A percentile compares a stretch with the other conserved stretches of the same genome.
Conservation (phyloP, 2,329 filamentous ascomycete species). For the Waltergamsia citrina region DNA sequence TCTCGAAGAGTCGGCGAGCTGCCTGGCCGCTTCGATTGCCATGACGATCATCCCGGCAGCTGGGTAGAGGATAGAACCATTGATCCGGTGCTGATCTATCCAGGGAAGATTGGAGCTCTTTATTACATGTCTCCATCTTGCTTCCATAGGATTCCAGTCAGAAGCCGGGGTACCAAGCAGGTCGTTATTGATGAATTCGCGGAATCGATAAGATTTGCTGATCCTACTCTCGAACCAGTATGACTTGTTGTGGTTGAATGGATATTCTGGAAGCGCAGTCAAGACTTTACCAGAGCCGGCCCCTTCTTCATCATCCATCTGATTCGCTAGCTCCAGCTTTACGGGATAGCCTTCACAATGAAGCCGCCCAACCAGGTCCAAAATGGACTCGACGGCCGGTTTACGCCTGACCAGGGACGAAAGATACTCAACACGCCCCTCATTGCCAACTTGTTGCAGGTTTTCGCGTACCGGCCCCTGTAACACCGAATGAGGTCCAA, state of each 20-base stretch:
- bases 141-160: slow-evolving; percentile 2
- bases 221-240: slow-evolving; percentile 11
- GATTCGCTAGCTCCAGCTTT: no score
- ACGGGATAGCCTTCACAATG: no score
- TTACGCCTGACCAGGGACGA: no score
- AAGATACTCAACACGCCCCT: no score
- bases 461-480: slow-evolving; percentile 1
- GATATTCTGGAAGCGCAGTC: slow-evolving; percentile 14
- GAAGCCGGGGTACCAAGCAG: neutral
- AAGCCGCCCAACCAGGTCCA: no score
- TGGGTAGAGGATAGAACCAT: slow-evolving; percentile 17
- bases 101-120: slow-evolving; percentile 17
- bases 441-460: no score
- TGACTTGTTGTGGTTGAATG: slow-evolving; percentile 10
- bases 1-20: slow-evolving; percentile 6
- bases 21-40: slow-evolving; percentile 16
- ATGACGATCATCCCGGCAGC: slow-evolving; percentile 17
- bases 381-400: no score
- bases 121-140: slow-evolving; percentile 10
- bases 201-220: slow-evolving; percentile 12
- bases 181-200: slow-evolving; percentile 1
- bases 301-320: no score
- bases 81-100: slow-evolving; percentile 19
- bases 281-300: slow-evolving; percentile 8
- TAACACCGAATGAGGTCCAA: neutral